A percentile compares a stretch with the other conserved stretches of the same genome.
phyloP scores from a whole-genome alignment of 345 rosid genomes.

The Eucalyptus fibrosa region DNA sequence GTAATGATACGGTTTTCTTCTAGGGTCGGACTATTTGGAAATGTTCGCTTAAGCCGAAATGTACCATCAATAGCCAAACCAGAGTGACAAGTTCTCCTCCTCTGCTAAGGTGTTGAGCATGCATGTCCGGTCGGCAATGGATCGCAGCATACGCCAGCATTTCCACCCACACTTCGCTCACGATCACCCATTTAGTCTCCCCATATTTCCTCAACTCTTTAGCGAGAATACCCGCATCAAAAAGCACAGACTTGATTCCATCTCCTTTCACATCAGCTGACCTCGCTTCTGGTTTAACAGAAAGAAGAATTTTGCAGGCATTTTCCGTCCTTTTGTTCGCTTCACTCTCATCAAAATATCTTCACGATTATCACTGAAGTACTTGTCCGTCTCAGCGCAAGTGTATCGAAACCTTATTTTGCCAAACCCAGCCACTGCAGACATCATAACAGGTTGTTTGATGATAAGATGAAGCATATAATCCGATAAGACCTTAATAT shows the following conservation, averaged over 20 bases:
- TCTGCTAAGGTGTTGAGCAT: slow-evolving; percentile 28
- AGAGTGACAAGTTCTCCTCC: slow-evolving; percentile 39
- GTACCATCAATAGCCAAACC: background rate
- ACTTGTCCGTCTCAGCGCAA: background rate
- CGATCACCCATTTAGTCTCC: background rate
- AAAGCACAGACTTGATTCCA: background rate
- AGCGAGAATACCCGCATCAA: background rate
- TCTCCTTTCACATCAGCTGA: background rate
- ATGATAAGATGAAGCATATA: background rate
- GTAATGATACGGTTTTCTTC: background rate
- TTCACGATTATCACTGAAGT: background rate
- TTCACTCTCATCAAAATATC: background rate
- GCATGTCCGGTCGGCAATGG: slow-evolving; percentile 1
- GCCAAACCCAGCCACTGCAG: background rate
- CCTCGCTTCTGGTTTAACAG: background rate
- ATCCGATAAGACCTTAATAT: background rate
- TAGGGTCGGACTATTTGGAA: background rate
- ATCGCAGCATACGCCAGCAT: background rate
- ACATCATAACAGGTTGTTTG: background rate
- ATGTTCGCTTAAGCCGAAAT: background rate
- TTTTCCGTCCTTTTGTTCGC: background rate
- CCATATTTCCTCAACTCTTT: background rate
- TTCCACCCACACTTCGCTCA: slow-evolving; percentile 14
- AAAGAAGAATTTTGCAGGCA: background rate
- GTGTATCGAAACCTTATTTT: background rate